A percentile compares a stretch with the other conserved stretches of the same genome.
Conservation (phyloP, 202 grass and related monocot genomes). For the Carex arenaria region DNA sequence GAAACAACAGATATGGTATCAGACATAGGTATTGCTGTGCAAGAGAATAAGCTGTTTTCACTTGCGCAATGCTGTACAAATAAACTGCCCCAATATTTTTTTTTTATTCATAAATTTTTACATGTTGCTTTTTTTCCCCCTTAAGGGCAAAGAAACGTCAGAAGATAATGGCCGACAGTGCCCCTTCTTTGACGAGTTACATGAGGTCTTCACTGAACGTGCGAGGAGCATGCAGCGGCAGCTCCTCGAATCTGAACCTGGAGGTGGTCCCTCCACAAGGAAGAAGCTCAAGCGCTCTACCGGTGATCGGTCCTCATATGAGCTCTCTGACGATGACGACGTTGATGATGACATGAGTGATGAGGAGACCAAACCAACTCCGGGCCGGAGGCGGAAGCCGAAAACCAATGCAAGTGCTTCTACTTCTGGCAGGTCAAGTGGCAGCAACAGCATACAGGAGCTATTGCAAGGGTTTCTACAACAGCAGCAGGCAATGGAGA, state of each 20-base stretch:
- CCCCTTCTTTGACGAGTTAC: conserved; percentile 89
- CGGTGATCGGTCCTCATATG: conserved; percentile 31
- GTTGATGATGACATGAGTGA: conserved; percentile 18
- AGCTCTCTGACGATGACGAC: conserved; percentile 31
- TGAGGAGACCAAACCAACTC: conserved; percentile 24
- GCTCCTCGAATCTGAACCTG: conserved; percentile 35
- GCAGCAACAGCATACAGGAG: conserved; percentile 28
- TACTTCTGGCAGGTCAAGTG: conserved; percentile 19
- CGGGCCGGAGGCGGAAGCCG: conserved; percentile 59
- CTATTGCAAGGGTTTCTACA: conserved; percentile 63
- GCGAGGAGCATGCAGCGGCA: conserved; percentile 74
- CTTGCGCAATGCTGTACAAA: background rate
- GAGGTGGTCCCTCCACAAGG: conserved; percentile 8
- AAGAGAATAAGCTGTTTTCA: background rate
- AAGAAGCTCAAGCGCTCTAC: conserved; percentile 37
- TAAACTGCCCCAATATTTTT: background rate
- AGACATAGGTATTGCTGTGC: background rate
- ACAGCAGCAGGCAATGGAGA: conserved; percentile 68
- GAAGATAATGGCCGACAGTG: conserved; percentile 60
- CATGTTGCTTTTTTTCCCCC: background rate
- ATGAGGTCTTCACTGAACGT: conserved; percentile 71
- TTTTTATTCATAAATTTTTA: background rate
- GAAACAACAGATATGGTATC: background rate
- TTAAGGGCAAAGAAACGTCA: conserved; percentile 93
- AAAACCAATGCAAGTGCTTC: conserved; percentile 32